phyloP scores from a whole-genome alignment of 805 yeast species.

The Teunomyces cretensis region DNA sequence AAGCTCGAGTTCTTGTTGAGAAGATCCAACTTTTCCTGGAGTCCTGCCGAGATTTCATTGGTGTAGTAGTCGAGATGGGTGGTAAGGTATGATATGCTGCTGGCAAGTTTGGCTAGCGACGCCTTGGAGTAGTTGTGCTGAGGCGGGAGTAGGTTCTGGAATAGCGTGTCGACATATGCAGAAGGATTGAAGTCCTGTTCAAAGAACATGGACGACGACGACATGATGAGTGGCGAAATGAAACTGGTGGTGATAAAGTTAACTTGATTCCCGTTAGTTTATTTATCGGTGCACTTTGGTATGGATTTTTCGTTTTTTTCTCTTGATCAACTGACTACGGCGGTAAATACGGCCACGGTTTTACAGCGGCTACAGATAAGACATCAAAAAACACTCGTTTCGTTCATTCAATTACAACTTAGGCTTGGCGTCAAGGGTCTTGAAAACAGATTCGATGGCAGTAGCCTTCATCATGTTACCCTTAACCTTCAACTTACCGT shows the following conservation, averaged over 20 bases:
- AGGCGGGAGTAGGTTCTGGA: constrained; percentile 37
- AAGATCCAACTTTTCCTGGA: constrained; percentile 49
- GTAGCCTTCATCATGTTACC: constrained; percentile 93
- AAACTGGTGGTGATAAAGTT: neutral
- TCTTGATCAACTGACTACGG: too few species aligned
- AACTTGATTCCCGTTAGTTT: too few species aligned
- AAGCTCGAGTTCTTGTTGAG: constrained; percentile 36
- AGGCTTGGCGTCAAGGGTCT: constrained; percentile 45
- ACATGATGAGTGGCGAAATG: constrained; percentile 6
- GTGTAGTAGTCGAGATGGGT: constrained; percentile 64
- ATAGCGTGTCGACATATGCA: constrained; percentile 62
- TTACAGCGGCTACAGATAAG: neutral
- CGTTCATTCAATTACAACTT: constrained; percentile 31
- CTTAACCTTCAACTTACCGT: constrained; percentile 81
- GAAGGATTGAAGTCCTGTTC: constrained; percentile 65
- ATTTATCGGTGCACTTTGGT: too few species aligned
- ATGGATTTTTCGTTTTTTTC: too few species aligned
- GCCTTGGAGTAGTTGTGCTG: constrained; percentile 27
- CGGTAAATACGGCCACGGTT: too few species aligned
- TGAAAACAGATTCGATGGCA: constrained; percentile 66
- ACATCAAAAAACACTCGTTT: neutral
- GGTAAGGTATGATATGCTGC: constrained; percentile 49
- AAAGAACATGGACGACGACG: constrained; percentile 61
- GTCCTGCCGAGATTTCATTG: constrained; percentile 53
- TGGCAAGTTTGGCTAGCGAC: constrained; percentile 42